Base-by-base conservation (phyloP, 129 eudicot genomes). In the Flaveria trinervia region DNA sequence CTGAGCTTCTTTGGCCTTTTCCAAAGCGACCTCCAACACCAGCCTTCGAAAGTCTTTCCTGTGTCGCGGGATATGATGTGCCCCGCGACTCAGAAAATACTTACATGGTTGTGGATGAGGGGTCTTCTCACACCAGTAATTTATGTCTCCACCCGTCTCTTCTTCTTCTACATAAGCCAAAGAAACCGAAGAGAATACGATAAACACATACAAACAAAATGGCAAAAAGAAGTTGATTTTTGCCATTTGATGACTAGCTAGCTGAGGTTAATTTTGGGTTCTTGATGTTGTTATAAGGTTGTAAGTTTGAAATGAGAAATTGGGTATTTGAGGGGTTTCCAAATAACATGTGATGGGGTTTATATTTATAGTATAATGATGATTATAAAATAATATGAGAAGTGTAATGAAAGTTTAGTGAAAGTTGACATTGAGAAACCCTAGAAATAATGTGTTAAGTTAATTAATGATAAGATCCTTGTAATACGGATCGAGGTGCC, bases 91-190 rank as follows among this genome's bases (percentile, higher is more conserved):
- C 82, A 91, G 66, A 72, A 76, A 85, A 43, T 84, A 75, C 14
- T 84, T 88, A 78, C 97, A 91, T 16, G 79, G 92, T 39, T 86
- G 83, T 3, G 94, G 94, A 74, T 91, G 71, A 2, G 97, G 97
- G 69, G 97, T 88, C 64, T 83, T 77, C 80, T 79, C 77, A 71
- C 97, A 91, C 97, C 97, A 91, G 74, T 75, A 73, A 50, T 83
- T 74, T 13, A 88, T 52, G 81, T 83, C 90, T 0, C 70, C 50
- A 2, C 70, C 77, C 15, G 71, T 74, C 78, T 76, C 78, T 3
- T 73, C 78, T 18, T 79, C 78, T 28, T 62, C 49, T 43, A 45
- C 66, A 22, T 65, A 43, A 72, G 72, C 79, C 56, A 23, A 66
- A 72, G 82, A 65, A 13, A 66, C 43, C 11, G 62, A 43, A 65